phyloP scores from a whole-genome alignment of 2,329 filamentous ascomycete genomes.

The Cercospora janseana region DNA sequence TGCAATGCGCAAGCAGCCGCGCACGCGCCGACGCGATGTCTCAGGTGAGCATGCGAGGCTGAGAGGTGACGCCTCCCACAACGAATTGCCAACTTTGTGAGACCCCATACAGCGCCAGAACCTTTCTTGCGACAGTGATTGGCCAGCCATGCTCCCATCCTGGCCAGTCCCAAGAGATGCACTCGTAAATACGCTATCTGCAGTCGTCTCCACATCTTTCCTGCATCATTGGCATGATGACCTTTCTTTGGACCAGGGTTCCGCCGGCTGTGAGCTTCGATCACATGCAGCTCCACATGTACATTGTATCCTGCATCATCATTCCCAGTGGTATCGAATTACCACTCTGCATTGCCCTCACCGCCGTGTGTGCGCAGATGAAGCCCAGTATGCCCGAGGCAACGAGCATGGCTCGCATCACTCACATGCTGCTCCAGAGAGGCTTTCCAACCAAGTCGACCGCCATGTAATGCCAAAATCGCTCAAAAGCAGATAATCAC shows the following conservation, averaged over 20 bases:
- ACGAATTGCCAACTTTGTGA: conserved; percentile 7
- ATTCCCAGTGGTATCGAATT: conserved; percentile 14
- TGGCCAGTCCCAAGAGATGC: conserved; percentile 10
- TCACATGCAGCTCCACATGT: conserved; percentile 20
- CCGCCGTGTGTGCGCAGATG: conserved; percentile 16
- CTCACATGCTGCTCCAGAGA: background rate
- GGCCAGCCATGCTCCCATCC: conserved; percentile 7
- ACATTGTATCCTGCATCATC: conserved; percentile 22
- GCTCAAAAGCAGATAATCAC: background rate
- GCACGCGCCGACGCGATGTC: conserved; percentile 16
- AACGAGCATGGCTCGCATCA: background rate
- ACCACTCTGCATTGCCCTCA: conserved; percentile 12
- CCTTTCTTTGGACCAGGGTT: conserved; percentile 4
- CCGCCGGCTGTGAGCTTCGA: conserved; percentile 6
- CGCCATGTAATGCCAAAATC: background rate
- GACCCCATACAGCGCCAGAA: background rate
- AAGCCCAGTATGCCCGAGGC: conserved; percentile 1
- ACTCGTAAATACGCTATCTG: conserved; percentile 12
- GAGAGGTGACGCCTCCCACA: conserved; percentile 19
- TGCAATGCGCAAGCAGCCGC: conserved; percentile 16
- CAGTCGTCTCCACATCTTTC: conserved; percentile 11
- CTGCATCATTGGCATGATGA: conserved; percentile 5
- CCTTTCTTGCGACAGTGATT: conserved; percentile 1
- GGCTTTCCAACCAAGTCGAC: background rate
- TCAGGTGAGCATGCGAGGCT: conserved; percentile 20